Base-by-base conservation (phyloP, 805 yeast genomes). In the Lipomyces orientalis region DNA sequence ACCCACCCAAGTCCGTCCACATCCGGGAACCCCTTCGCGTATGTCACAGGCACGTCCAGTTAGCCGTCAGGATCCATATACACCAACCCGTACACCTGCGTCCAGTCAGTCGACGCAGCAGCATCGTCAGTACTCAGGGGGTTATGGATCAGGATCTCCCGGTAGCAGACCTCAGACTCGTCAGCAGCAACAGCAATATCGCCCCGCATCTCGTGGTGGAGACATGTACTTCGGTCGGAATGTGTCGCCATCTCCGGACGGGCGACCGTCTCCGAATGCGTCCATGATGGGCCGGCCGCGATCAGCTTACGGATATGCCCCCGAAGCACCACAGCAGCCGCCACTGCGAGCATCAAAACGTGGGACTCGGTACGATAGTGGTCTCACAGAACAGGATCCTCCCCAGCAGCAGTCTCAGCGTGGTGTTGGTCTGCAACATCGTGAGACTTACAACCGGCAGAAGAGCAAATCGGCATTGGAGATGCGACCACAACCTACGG, bases 91-190 rank as follows among this genome's bases (percentile, higher is more conserved):
- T 10, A 54, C 1, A 16, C 29, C 66, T n/a, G 43, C 14, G 14
- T 31, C 54, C 25, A 34, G 39, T 19, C 57, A 39, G 49, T 22
- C 49, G 19, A 43, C n/a, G 62, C 29, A 46, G 55, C 63, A 10
- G 83, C 85, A 55, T n/a, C 70, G 7, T 84, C 86, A 52, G 82
- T 73, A 9, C 82, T 67, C 9, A 86, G 86, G 31, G 1, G 14
- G 33, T 29, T 31, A 31, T 25, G 34, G 34, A 14, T 52, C 55
- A 5, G 55, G 10, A n/a, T 52, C 55, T 6, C 55, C 55, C 7
- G 34, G 55, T 19, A 16, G 34, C 34, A 4, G 55, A 29, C 33
- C 55, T 9, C 55, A 22, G 4, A 5, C 25, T 52, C 29, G 55
- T 25, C 81, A 19, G 80, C 81, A 35, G 83, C 82, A 31, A 76